Evolutionary conservation across 1,284 basidiomycete genomes (phyloP).

Genomic region (Fomitopsis betulina): DNA sequence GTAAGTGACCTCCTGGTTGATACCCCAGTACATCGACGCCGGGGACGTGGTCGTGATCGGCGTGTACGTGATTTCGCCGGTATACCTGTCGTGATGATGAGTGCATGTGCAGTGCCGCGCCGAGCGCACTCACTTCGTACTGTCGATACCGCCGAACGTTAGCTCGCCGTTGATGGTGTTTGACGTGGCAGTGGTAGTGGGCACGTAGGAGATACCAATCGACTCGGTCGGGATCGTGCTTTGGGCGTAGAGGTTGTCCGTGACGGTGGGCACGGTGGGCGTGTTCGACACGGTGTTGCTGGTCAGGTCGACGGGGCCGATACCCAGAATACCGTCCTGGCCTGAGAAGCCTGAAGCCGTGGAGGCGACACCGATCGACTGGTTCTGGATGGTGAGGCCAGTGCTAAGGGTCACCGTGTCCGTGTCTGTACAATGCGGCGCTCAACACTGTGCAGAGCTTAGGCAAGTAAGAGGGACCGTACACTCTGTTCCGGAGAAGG

Average conservation of each 20-base stretch:
- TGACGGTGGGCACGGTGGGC: constrained; percentile 31
- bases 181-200: constrained; percentile 33
- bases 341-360: constrained; percentile 34
- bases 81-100: constrained; percentile 27
- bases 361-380: constrained; percentile 49
- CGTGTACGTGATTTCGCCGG: constrained; percentile 41
- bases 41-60: constrained; percentile 48
- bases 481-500: constrained; percentile 49
- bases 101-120: background rate
- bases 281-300: constrained; percentile 26
- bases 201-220: constrained; percentile 49
- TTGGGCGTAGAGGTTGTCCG: constrained; percentile 34
- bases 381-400: constrained; percentile 39
- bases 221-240: constrained; percentile 38
- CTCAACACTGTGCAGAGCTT: background rate
- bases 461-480: constrained; percentile 7
- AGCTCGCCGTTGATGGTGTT: constrained; percentile 37
- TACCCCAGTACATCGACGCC: constrained; percentile 48
- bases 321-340: constrained; percentile 54
- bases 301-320: constrained; percentile 51
- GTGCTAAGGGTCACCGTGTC: constrained; percentile 43
- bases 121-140: constrained; percentile 25
- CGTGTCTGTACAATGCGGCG: constrained; percentile 27
- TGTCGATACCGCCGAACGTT: constrained; percentile 46
- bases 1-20: constrained; percentile 47